These are phyloP conservation scores for Myxozyma melibiosi DNA, from an alignment of 805 yeast species.

Conservation along the genomic window DNA sequence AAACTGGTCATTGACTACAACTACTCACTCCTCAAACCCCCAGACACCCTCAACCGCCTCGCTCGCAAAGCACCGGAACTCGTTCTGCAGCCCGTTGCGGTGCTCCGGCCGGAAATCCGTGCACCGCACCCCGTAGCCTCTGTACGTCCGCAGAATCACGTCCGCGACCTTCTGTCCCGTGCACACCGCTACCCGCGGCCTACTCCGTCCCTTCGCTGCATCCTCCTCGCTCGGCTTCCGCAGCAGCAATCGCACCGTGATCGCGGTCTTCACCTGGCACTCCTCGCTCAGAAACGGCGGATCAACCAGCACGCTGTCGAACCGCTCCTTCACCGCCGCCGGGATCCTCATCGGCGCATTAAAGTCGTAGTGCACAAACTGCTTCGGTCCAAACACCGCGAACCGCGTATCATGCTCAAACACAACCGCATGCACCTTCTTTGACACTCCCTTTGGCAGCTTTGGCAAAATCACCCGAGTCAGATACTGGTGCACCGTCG, in stretches of 20 bases:
- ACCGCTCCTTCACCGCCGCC: slow-evolving; percentile 56
- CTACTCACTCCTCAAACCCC: slow-evolving; percentile 48
- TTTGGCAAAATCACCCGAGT: slow-evolving; percentile 19
- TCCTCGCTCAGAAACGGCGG: slow-evolving; percentile 85
- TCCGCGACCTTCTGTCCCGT: slow-evolving; percentile 88
- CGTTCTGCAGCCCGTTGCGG: slow-evolving; percentile 82
- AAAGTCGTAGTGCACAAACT: slow-evolving; percentile 76
- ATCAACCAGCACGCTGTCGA: slow-evolving; percentile 75
- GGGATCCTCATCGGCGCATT: slow-evolving; percentile 67
- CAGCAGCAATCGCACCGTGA: slow-evolving; percentile 64
- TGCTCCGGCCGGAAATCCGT: slow-evolving; percentile 80
- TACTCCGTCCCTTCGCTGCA: not conserved
- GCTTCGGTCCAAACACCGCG: slow-evolving; percentile 62
- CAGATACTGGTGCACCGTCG: slow-evolving; percentile 65
- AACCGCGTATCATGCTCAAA: slow-evolving; percentile 81
- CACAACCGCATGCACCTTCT: slow-evolving; percentile 41
- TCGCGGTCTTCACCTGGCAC: slow-evolving; percentile 71
- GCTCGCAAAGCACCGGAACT: slow-evolving; percentile 81
- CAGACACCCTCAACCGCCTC: slow-evolving; percentile 65
- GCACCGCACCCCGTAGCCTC: slow-evolving; percentile 52
- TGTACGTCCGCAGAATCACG: slow-evolving; percentile 62
- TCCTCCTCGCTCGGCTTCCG: slow-evolving; percentile 43
- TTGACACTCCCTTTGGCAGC: slow-evolving; percentile 10
- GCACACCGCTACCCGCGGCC: slow-evolving; percentile 58
- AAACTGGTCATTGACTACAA: not conserved